phyloP scores from a whole-genome alignment of 2,329 filamentous ascomycete species.

The Malbranchea cinnamomea region DNA sequence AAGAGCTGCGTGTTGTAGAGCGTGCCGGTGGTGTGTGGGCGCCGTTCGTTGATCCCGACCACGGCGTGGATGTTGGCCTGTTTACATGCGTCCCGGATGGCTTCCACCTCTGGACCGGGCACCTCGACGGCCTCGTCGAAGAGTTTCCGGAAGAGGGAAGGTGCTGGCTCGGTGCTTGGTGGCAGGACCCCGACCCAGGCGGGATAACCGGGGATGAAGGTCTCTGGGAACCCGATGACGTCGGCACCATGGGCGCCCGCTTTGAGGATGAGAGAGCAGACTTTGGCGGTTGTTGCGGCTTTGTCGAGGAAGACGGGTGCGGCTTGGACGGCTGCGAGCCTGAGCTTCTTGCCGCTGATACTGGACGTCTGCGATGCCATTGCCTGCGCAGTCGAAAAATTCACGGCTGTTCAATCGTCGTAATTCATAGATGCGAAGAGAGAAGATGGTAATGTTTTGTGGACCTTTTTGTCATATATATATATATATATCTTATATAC shows the following conservation, averaged over 20 bases:
- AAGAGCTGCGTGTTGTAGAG: conserved; percentile 4
- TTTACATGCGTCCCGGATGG: conserved; percentile 3
- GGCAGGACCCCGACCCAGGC: conserved; percentile 3
- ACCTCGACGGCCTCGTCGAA: conserved; percentile 4
- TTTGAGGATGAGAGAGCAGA: conserved; percentile 5
- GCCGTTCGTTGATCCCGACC: conserved; percentile 4
- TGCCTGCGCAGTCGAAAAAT: too few species aligned
- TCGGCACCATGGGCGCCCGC: conserved; percentile 3
- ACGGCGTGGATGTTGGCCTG: conserved; percentile 3
- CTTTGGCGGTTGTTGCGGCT: conserved; percentile 4
- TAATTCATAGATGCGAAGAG: too few species aligned
- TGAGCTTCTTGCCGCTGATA: too few species aligned
- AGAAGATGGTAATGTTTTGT: too few species aligned
- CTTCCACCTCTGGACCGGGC: conserved; percentile 2
- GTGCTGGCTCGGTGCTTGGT: background rate
- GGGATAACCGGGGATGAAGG: conserved; percentile 2
- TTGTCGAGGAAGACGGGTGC: conserved; percentile 4
- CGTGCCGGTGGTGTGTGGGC: conserved; percentile 1
- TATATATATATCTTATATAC: too few species aligned
- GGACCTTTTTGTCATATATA: too few species aligned
- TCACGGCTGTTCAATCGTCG: too few species aligned
- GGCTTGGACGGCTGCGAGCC: conserved; percentile 5
- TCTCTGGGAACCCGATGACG: conserved; percentile 4
- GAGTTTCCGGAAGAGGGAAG: conserved; percentile 2
- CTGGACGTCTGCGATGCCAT: too few species aligned